Evolutionary conservation across 2,329 filamentous ascomycete genomes (phyloP).

Genomic region (Lachnellula suecica): DNA sequence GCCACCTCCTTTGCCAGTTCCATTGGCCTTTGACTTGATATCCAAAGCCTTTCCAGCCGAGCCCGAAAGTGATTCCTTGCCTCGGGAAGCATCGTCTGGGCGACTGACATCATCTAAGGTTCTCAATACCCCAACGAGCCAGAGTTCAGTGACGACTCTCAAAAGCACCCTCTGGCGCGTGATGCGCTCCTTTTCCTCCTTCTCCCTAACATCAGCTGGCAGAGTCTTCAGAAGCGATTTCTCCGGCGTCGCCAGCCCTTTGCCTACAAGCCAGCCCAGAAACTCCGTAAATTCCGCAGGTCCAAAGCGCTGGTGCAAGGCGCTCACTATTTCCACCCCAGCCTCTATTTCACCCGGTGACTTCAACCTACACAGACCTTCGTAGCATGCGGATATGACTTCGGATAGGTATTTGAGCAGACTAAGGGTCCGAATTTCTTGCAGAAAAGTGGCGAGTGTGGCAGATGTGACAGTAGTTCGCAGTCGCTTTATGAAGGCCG

Average conservation of each 20-base stretch:
- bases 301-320: slow-evolving; percentile 93
- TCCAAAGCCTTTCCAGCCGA: slow-evolving; percentile 62
- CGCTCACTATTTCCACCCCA: slow-evolving; percentile 88
- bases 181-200: slow-evolving; percentile 93
- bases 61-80: slow-evolving; percentile 43
- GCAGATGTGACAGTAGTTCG: slow-evolving; percentile 83
- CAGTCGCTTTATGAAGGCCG: slow-evolving; percentile 93
- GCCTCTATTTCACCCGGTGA: slow-evolving; percentile 88
- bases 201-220: slow-evolving; percentile 79
- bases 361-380: slow-evolving; percentile 90
- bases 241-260: slow-evolving; percentile 88
- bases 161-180: slow-evolving; percentile 82
- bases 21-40: slow-evolving; percentile 53
- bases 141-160: slow-evolving; percentile 90
- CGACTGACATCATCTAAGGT: slow-evolving; percentile 70
- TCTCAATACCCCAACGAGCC: slow-evolving; percentile 85
- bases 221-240: slow-evolving; percentile 78
- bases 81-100: slow-evolving; percentile 58
- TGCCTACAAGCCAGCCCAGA: slow-evolving; percentile 88
- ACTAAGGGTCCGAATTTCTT: slow-evolving; percentile 87
- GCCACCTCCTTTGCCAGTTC: slow-evolving; percentile 60
- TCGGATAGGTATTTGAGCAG: slow-evolving; percentile 96
- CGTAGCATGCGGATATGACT: slow-evolving; percentile 93
- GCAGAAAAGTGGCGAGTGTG: slow-evolving; percentile 78
- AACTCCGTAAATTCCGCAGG: slow-evolving; percentile 87